Conservation (phyloP, 2,329 filamentous ascomycete species). For the Sclerotinia trifoliorum region DNA sequence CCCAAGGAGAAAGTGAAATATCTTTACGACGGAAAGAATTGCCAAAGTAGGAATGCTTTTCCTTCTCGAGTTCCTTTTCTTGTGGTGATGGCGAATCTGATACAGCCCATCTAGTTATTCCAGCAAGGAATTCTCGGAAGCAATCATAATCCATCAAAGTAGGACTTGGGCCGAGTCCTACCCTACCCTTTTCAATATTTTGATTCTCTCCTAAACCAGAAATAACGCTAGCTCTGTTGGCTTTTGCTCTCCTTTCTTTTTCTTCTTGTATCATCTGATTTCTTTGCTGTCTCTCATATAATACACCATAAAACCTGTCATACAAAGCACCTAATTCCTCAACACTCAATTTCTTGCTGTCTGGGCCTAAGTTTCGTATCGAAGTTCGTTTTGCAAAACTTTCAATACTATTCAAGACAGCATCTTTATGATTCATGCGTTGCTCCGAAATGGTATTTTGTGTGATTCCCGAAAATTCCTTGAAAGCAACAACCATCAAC, state of each 20-base stretch:
- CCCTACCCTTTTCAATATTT: conserved; percentile 76
- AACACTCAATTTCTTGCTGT: conserved; percentile 84
- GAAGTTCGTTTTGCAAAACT: conserved; percentile 96
- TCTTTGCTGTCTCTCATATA: conserved; percentile 89
- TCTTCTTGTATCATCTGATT: conserved; percentile 76
- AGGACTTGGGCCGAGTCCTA: conserved; percentile 84
- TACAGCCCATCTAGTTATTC: conserved; percentile 88
- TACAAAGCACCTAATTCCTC: conserved; percentile 90
- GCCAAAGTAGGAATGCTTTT: conserved; percentile 60
- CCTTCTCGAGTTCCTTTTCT: conserved; percentile 50
- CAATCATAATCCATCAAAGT: conserved; percentile 97
- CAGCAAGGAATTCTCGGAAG: conserved; percentile 89
- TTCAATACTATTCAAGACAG: conserved; percentile 92
- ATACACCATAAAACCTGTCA: conserved; percentile 85
- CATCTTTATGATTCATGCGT: conserved; percentile 88
- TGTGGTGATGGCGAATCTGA: conserved; percentile 72
- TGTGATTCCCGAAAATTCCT: conserved; percentile 94
- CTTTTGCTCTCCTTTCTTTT: conserved; percentile 63
- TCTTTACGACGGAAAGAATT: conserved; percentile 50
- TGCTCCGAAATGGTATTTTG: conserved; percentile 89
- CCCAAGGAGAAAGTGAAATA: conserved; percentile 50
- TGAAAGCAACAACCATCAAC: conserved; percentile 98
- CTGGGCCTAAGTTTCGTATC: conserved; percentile 90
- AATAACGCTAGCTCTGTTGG: conserved; percentile 54
- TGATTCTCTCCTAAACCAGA: conserved; percentile 44